Percentiles rank a stretch among this genome's conserved stretches.
These are phyloP conservation scores for Ulmus americana DNA, from an alignment of 331 rosid species.

Conservation along the genomic window DNA sequence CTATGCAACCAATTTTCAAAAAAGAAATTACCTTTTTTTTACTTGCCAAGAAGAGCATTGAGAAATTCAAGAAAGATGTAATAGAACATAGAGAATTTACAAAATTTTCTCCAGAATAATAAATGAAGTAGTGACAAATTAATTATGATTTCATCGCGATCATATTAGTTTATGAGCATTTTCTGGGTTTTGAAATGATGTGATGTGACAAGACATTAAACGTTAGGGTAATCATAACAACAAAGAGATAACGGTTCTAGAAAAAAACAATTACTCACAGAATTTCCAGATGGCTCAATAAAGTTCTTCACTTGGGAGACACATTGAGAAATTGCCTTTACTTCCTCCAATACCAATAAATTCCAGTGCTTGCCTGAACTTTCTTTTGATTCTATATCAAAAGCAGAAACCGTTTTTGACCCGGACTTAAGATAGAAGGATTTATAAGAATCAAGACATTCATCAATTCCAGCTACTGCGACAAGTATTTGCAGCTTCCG, in stretches of 20 bases:
- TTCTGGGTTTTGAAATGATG: background rate
- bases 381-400: slow-evolving; percentile 55
- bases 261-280: slow-evolving; percentile 51
- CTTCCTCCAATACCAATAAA: slow-evolving; percentile 72
- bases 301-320: slow-evolving; percentile 70
- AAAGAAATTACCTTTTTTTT: no score
- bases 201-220: slow-evolving; percentile 1
- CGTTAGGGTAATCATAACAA: background rate
- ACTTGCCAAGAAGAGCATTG: no score
- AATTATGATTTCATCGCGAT: background rate
- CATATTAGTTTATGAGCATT: background rate
- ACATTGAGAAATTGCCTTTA: slow-evolving; percentile 75
- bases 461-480: slow-evolving; percentile 64
- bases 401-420: slow-evolving; percentile 34
- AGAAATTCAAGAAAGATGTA: no score
- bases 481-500: slow-evolving; percentile 81
- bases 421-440: slow-evolving; percentile 39
- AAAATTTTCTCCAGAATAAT: no score
- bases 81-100: no score
- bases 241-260: background rate
- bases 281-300: slow-evolving; percentile 47
- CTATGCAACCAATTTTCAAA: no score
- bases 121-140: background rate
- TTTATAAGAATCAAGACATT: slow-evolving; percentile 46
- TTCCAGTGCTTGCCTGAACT: slow-evolving; percentile 52